Conservation (phyloP, 345 rosid species). For the Acer campestre region DNA sequence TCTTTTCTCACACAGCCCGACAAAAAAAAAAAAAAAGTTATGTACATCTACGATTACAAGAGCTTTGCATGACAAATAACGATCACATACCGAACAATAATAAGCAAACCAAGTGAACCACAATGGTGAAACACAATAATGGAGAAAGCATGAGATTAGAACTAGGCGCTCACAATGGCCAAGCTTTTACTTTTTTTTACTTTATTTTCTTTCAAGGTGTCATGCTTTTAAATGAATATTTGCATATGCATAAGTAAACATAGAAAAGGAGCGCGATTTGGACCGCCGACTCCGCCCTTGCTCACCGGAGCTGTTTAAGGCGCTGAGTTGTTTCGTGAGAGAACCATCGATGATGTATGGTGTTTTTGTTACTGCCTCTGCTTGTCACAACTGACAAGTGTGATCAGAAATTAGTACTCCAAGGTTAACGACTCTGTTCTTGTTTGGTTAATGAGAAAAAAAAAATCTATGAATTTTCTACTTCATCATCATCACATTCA, state of each 20-base stretch:
- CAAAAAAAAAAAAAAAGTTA: not conserved
- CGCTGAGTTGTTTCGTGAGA: slow-evolving; percentile 31
- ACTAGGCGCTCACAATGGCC: not conserved
- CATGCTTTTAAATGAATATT: not conserved
- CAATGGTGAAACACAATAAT: not conserved
- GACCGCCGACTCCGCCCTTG: slow-evolving; percentile 55
- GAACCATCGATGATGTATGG: slow-evolving; percentile 19
- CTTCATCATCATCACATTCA: too few relatives aligned
- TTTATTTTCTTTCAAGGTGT: not conserved
- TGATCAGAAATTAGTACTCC: too few relatives aligned
- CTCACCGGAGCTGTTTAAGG: slow-evolving; percentile 33
- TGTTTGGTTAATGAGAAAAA: too few relatives aligned
- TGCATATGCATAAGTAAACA: not conserved
- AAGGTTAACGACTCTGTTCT: too few relatives aligned
- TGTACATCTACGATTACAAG: not conserved
- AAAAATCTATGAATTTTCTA: too few relatives aligned
- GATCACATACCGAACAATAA: not conserved
- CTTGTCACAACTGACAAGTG: too few relatives aligned
- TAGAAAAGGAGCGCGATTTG: slow-evolving; percentile 41
- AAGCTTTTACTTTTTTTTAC: not conserved
- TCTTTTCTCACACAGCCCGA: too few relatives aligned
- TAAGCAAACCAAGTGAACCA: not conserved
- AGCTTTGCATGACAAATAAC: not conserved
- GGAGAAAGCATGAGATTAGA: not conserved
- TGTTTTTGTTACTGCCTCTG: not conserved